Percentiles rank a stretch among this genome's conserved stretches.
These are phyloP conservation scores for Fusarium equiseti DNA, from an alignment of 2,329 filamentous ascomycete genomes.

Conservation along the genomic window DNA sequence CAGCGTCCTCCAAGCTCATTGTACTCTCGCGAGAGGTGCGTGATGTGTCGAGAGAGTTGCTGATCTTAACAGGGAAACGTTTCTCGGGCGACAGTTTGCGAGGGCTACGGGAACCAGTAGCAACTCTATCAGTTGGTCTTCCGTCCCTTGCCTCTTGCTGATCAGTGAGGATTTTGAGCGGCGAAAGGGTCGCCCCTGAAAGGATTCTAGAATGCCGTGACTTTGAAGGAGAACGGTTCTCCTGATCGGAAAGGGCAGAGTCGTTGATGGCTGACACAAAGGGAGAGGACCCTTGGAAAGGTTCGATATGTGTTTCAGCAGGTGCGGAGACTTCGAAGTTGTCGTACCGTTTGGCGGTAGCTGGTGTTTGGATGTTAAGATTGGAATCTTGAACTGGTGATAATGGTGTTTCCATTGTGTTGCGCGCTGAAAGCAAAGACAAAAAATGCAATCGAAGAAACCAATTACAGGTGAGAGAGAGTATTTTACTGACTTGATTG, in stretches of 20 bases:
- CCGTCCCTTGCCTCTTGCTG: constrained; percentile 46
- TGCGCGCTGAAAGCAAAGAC: constrained; percentile 36
- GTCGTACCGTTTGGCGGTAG: constrained; percentile 39
- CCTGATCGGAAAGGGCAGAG: constrained; percentile 53
- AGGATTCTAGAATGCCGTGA: constrained; percentile 66
- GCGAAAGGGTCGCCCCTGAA: constrained; percentile 68
- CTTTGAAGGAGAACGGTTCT: constrained; percentile 63
- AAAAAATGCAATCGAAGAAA: constrained; percentile 24
- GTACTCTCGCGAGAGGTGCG: constrained; percentile 52
- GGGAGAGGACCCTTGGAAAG: constrained; percentile 44
- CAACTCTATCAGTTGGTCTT: constrained; percentile 42
- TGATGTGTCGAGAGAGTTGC: constrained; percentile 47
- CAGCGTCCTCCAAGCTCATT: constrained; percentile 64
- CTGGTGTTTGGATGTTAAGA: constrained; percentile 47
- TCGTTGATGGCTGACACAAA: constrained; percentile 51
- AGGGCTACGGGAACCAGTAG: constrained; percentile 57
- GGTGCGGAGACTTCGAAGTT: constrained; percentile 40
- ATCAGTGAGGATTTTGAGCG: constrained; percentile 66
- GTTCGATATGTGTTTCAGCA: constrained; percentile 28
- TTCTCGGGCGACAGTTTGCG: constrained; percentile 65
- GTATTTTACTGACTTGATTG: constrained; percentile 7
- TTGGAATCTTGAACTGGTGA: constrained; percentile 43
- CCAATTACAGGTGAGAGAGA: constrained; percentile 2
- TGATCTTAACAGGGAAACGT: constrained; percentile 72
- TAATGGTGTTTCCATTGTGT: constrained; percentile 47